Evolutionary conservation across 768 basidiomycete species (phyloP).

Genomic region (Cystoderma amianthinum): DNA sequence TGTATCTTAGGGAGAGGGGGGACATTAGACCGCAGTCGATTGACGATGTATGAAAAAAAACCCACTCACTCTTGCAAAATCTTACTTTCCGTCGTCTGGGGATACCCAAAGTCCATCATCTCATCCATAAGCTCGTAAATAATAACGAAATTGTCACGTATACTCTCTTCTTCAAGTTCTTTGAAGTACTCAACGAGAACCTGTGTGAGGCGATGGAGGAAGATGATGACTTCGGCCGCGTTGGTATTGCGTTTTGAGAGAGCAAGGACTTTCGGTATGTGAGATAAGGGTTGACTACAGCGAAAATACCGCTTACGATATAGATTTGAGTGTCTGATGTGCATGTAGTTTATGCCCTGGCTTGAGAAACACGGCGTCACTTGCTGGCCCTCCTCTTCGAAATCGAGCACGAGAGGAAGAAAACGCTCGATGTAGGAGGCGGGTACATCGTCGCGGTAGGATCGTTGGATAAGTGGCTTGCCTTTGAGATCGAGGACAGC

Average conservation of each 20-base stretch:
- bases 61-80: slow-evolving; percentile 85
- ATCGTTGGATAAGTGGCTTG: slow-evolving; percentile 93
- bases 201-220: slow-evolving; percentile 88
- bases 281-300: too few relatives aligned
- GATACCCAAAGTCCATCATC: slow-evolving; percentile 99
- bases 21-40: neutral
- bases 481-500: slow-evolving; percentile 98
- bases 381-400: slow-evolving; percentile 96
- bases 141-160: slow-evolving; percentile 98
- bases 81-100: slow-evolving; percentile 99
- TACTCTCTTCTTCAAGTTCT: slow-evolving; percentile 98
- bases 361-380: slow-evolving; percentile 95
- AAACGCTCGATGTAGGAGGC: slow-evolving; percentile 88
- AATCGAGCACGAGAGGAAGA: slow-evolving; percentile 86
- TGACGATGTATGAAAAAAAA: neutral
- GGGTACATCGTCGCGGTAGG: slow-evolving; percentile 94
- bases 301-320: slow-evolving; percentile 67
- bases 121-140: slow-evolving; percentile 98
- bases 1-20: slow-evolving; percentile 51
- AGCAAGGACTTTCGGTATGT: slow-evolving; percentile 94
- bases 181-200: slow-evolving; percentile 99
- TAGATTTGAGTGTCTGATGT: slow-evolving; percentile 95
- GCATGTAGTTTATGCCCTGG: slow-evolving; percentile 96
- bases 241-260: slow-evolving; percentile 94
- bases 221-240: slow-evolving; percentile 92